phyloP scores from a whole-genome alignment of 1,284 basidiomycete genomes.

The Violaceomyces palustris region DNA sequence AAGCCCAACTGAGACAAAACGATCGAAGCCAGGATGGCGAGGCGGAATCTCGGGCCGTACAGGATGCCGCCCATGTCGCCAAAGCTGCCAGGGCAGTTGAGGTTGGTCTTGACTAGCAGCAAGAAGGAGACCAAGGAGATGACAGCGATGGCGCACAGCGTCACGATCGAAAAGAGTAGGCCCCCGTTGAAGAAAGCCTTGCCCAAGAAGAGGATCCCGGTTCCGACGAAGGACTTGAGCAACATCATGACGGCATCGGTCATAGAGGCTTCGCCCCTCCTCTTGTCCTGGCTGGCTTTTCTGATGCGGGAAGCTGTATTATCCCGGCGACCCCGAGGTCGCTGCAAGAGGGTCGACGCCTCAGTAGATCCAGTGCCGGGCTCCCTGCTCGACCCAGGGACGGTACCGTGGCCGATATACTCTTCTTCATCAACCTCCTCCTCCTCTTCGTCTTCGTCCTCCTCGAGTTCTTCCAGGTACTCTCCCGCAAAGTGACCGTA shows the following conservation, averaged over 20 bases:
- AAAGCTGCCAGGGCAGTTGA: slow-evolving; percentile 84
- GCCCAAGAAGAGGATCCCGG: slow-evolving; percentile 90
- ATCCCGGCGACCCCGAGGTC: slow-evolving; percentile 13
- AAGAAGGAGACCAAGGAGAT: slow-evolving; percentile 93
- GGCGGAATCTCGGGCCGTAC: slow-evolving; percentile 89
- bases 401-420: slow-evolving; percentile 12
- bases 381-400: slow-evolving; percentile 21
- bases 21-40: slow-evolving; percentile 80
- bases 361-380: slow-evolving; percentile 34
- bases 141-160: slow-evolving; percentile 74
- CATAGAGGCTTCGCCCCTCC: slow-evolving; percentile 44
- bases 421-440: slow-evolving; percentile 27
- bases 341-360: slow-evolving; percentile 30
- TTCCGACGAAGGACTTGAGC: slow-evolving; percentile 87
- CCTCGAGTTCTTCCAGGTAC: slow-evolving; percentile 43
- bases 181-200: slow-evolving; percentile 98
- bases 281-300: slow-evolving; percentile 32
- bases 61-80: slow-evolving; percentile 92
- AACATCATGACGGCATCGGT: slow-evolving; percentile 52
- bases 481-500: slow-evolving; percentile 52
- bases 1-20: slow-evolving; percentile 83
- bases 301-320: slow-evolving; percentile 30
- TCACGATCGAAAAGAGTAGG: slow-evolving; percentile 77
- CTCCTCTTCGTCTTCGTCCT: slow-evolving; percentile 35
- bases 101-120: slow-evolving; percentile 80